phyloP scores from a whole-genome alignment of 805 yeast genomes.

The Starmerella vaccinii region DNA sequence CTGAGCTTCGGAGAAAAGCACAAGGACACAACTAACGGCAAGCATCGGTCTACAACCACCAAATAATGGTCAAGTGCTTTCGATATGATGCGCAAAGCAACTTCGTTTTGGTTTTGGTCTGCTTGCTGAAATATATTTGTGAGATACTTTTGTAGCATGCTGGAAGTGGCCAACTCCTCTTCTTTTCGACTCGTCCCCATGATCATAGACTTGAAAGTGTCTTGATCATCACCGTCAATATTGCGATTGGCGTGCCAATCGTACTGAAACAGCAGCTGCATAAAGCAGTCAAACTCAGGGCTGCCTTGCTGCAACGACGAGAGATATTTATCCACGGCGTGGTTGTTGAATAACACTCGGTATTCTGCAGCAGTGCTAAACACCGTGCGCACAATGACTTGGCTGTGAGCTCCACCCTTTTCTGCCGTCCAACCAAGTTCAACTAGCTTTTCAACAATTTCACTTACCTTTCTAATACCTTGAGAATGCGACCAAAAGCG shows the following conservation, averaged over 20 bases:
- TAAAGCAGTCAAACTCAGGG: background rate
- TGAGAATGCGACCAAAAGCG: background rate
- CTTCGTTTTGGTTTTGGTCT: background rate
- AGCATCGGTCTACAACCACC: slow-evolving; percentile 16
- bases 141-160: slow-evolving; percentile 13
- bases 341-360: background rate
- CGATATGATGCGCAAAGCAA: slow-evolving; percentile 12
- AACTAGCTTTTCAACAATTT: background rate
- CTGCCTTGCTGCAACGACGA: background rate
- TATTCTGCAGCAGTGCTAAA: slow-evolving; percentile 3
- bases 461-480: background rate
- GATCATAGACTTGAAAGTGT: background rate
- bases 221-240: background rate
- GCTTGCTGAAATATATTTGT: slow-evolving; percentile 8
- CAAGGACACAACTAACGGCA: slow-evolving; percentile 8
- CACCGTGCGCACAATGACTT: background rate
- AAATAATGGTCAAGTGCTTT: slow-evolving; percentile 18
- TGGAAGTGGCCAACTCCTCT: background rate
- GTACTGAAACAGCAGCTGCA: background rate
- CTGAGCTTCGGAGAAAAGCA: slow-evolving; percentile 9
- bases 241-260: slow-evolving; percentile 1
- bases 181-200: background rate
- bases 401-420: background rate
- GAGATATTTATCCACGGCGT: background rate
- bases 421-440: background rate